Percentiles rank a stretch among this genome's conserved stretches.
phyloP scores from a whole-genome alignment of 176 grass and related monocot genomes.

The Paspalum notatum region DNA sequence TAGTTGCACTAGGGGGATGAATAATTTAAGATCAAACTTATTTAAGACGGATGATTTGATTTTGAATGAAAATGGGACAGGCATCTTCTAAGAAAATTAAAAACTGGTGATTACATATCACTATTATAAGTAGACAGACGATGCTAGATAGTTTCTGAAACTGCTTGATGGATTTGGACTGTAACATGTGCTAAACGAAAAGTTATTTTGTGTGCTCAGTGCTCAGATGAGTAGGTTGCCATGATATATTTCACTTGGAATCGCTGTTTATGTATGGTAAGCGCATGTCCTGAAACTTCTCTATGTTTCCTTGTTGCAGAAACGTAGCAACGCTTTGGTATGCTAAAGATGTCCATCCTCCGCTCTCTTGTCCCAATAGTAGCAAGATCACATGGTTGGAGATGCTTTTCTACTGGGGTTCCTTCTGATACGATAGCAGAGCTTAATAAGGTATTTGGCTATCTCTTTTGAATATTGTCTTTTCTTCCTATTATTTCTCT shows the following conservation, averaged over 20 bases:
- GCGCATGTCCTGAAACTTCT: constrained; percentile 18
- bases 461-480: background rate
- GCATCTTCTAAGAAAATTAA: background rate
- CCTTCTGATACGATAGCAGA: constrained; percentile 51
- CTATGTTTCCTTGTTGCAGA: constrained; percentile 27
- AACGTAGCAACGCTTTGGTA: background rate
- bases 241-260: background rate
- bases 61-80: background rate
- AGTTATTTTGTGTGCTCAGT: background rate
- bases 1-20: background rate
- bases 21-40: background rate
- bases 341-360: constrained; percentile 28
- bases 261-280: background rate
- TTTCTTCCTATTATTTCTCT: background rate
- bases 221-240: background rate
- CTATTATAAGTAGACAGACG: background rate
- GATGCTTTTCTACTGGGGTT: constrained; percentile 51
- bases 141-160: background rate
- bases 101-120: background rate
- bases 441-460: constrained; percentile 62
- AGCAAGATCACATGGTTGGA: constrained; percentile 41
- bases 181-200: background rate
- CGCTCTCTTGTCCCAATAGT: constrained; percentile 38
- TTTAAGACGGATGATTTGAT: background rate
- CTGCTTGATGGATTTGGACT: background rate